Percentiles rank a stretch among this genome's conserved stretches.
These are phyloP conservation scores for Globisporangium nunn DNA, from an alignment of 352 stramenopile species.

Conservation along the genomic window DNA sequence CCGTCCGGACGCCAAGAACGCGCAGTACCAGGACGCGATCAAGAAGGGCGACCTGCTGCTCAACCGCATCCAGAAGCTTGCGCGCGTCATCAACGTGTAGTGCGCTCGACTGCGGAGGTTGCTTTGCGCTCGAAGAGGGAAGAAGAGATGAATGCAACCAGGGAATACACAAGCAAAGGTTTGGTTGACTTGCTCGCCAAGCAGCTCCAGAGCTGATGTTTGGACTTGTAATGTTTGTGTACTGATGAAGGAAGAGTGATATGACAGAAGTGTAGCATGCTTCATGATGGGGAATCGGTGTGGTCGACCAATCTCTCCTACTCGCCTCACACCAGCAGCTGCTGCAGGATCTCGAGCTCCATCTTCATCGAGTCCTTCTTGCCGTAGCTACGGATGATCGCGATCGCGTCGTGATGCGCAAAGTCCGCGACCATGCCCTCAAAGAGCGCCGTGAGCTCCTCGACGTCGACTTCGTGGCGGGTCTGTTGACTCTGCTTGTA, in stretches of 20 bases:
- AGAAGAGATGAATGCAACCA: too few relatives aligned
- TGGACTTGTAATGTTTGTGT: too few relatives aligned
- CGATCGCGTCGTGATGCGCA: constrained; percentile 55
- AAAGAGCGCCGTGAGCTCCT: constrained; percentile 45
- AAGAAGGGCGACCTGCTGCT: constrained; percentile 98
- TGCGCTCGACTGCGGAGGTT: neutral
- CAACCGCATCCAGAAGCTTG: constrained; percentile 98
- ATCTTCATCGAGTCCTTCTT: constrained; percentile 60
- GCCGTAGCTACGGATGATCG: constrained; percentile 58
- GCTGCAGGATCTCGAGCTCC: constrained; percentile 30
- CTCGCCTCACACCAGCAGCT: constrained; percentile 30
- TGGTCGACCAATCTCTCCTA: neutral
- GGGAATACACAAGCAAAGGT: too few relatives aligned
- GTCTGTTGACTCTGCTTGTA: constrained; percentile 22
- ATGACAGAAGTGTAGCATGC: too few relatives aligned
- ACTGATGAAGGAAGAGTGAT: too few relatives aligned
- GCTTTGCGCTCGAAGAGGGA: too few relatives aligned
- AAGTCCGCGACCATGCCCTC: constrained; percentile 37
- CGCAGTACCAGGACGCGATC: constrained; percentile 98
- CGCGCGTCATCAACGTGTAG: constrained; percentile 94
- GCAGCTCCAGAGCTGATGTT: too few relatives aligned
- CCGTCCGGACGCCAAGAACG: constrained; percentile 97
- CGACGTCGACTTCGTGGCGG: constrained; percentile 26
- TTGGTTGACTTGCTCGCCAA: too few relatives aligned
- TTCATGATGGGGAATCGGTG: neutral